Evolutionary conservation across 805 yeast species (phyloP), one percentile per base, ranked within the genome.

Genomic region (Saitoella complicata): DNA sequence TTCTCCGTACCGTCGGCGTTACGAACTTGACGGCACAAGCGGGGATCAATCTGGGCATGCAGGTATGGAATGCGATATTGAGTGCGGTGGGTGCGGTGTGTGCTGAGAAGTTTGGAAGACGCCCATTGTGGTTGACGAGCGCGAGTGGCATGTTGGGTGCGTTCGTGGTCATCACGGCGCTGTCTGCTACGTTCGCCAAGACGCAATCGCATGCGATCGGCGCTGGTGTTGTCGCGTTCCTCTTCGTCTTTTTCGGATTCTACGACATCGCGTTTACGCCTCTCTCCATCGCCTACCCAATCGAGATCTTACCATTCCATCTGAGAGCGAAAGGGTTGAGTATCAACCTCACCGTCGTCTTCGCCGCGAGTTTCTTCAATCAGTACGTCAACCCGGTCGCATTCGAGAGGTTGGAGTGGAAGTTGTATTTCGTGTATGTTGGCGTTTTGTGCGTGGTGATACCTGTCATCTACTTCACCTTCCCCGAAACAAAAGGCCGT

Each of bases 1-100:
- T 74, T 10, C 62, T 73, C 49, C 54, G 59, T 46, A 67, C 74
- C 29, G 71, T 73, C 55, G 77, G 78, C 47, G 29, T 39, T 5
- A 39, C 38, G 36, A 39, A 8, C 10, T 29, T 40, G 12, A 30
- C 36, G 10, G 38, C 8, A 10, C 41, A 72, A 57, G 63, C 72
- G 46, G 56, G 67, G 42, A 66, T 72, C 54, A 73, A 73, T 55
- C 76, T 72, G 45, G 67, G 69, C 48, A 63, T 72, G 49, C 67
- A 65, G 67, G 58, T 69, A 44, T 71, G 62, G 56, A 71, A 71
- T 61, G 65, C 67, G 42, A 57, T 58, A 43, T 49, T 58, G 34
- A 57, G 64, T n/a, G 49, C 58, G 29, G 48, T 58, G 7, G 58
- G 61, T 39, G 44, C 40, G 33, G 46, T 56, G 42, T 48, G 56